A percentile compares a stretch with the other conserved stretches of the same genome.
Evolutionary conservation across 306 rosid genomes (phyloP).

Genomic region (Crotalaria pallida): DNA sequence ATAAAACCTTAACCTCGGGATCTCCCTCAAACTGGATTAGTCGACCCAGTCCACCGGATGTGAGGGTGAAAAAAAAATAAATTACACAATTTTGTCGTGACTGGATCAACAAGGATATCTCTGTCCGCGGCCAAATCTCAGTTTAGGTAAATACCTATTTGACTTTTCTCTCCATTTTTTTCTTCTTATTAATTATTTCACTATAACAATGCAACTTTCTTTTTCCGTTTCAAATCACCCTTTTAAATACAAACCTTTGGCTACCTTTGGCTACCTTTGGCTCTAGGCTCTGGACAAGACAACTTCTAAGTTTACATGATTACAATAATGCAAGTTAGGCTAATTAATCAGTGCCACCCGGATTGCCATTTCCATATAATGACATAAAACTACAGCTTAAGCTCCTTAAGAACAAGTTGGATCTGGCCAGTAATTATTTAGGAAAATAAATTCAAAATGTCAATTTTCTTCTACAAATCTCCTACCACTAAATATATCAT

Average conservation of each 20-base stretch:
- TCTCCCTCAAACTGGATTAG: no score
- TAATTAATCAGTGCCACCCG: background rate
- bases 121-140: constrained; percentile 26
- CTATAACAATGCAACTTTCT: background rate
- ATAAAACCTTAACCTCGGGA: no score
- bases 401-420: background rate
- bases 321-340: background rate
- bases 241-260: background rate
- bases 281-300: background rate
- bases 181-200: background rate
- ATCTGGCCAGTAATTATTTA: no score
- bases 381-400: background rate
- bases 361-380: background rate
- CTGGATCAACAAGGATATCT: background rate
- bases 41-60: no score
- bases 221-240: background rate
- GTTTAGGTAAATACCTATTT: constrained; percentile 31
- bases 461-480: no score
- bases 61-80: no score
- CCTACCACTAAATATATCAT: no score
- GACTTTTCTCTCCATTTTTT: constrained; percentile 23
- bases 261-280: no score
- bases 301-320: background rate
- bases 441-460: no score
- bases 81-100: background rate